Base-by-base conservation (phyloP, 208 protist genomes). In the Herpetomonas muscarum region DNA sequence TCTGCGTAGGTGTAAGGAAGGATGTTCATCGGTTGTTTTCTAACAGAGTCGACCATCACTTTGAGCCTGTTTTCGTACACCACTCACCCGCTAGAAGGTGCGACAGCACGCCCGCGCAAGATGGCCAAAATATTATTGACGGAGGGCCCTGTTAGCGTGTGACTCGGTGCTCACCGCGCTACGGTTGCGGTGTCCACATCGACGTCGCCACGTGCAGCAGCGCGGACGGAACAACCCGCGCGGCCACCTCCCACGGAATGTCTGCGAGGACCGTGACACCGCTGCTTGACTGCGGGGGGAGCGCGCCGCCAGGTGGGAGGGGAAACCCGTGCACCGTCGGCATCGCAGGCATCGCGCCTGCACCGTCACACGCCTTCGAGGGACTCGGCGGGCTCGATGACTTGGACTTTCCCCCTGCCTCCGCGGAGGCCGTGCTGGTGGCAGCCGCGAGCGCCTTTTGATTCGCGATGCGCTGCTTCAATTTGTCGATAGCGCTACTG, bases 211-310 rank as follows among this genome's bases (percentile, higher is more conserved):
- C 70, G 29, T 71, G 54, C 53, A 72, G 61, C 21, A 69, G 45
- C 19, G 77, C 62, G 15, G 78, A 74, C 9, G 69, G 70, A 19
- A 81, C 22, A 62, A 85, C 61, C 9, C 78, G 73, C 55, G 80
- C 74, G 9, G 73, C 76, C 53, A 85, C 70, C 3, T 52, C 51
- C 13, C 57, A 55, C n/a, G 54, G 55, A 2, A 74, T 60, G n/a
- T 13, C 34, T 13, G 6, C 13, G 34, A 39, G 9, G 34, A 39
- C 13, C 34, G 34, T 6, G 9, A 39, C 34, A 6, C 9, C 34
- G 34, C 13, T 39, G 34, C 13, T 13, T 13, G 34, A 39, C 13
- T 13, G 9, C 9, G 9, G 9, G 34, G 9, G 9, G 34, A 17
- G 9, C 6, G 34, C 13, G 9, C 9, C 34, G 13, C 34, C 34